Conservation (phyloP, 306 rosid species). For the Datisca glomerata region DNA sequence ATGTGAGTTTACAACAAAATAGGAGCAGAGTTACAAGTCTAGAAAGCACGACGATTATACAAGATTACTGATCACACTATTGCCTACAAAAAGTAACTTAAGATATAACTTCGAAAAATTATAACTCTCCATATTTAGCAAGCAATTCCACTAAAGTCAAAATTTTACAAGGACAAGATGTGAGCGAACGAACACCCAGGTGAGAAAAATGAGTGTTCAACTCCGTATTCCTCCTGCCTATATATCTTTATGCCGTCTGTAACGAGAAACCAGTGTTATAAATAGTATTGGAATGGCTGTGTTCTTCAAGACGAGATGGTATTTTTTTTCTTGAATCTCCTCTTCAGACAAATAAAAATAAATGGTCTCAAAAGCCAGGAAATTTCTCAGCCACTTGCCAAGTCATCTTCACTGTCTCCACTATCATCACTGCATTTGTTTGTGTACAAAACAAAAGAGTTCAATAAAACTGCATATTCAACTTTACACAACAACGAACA, state of each 20-base stretch:
- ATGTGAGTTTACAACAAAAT: too few relatives aligned
- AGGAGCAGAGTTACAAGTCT: too few relatives aligned
- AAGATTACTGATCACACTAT: too few relatives aligned
- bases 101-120: too few relatives aligned
- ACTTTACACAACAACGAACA: too few relatives aligned
- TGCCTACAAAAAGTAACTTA: too few relatives aligned
- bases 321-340: neutral
- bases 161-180: too few relatives aligned
- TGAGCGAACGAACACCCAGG: constrained; percentile 30
- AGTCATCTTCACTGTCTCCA: constrained; percentile 60
- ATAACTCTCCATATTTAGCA: too few relatives aligned
- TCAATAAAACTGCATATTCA: too few relatives aligned
- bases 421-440: constrained; percentile 69
- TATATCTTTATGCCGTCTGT: constrained; percentile 1
- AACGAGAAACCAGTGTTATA: neutral
- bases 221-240: neutral
- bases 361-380: neutral
- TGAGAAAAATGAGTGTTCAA: constrained; percentile 26
- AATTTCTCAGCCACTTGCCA: constrained; percentile 30
- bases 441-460: neutral
- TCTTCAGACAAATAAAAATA: neutral
- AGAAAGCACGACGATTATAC: too few relatives aligned
- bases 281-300: too few relatives aligned
- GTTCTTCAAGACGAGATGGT: neutral
- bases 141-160: too few relatives aligned